Base-by-base conservation (phyloP, 768 basidiomycete genomes). In the Lentinula lateritia region DNA sequence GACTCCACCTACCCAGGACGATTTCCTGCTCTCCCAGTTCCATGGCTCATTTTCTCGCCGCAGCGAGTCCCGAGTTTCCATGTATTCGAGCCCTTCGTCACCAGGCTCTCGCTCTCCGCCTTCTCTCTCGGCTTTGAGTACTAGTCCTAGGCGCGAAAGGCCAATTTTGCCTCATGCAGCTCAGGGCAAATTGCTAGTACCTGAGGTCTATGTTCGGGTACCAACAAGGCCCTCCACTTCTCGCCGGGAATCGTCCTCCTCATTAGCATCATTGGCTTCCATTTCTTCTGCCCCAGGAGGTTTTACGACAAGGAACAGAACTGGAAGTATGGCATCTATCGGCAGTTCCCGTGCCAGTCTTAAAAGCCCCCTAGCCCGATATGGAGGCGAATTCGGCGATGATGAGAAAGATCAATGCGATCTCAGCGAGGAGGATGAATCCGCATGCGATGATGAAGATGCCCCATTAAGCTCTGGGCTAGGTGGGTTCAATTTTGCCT, bases 121-220 rank as follows among this genome's bases (percentile, higher is more conserved):
- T 18, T 71, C 74, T 50, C 75, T 75, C 2, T 63, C 74, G 50
- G 71, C 78, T 35, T 64, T 75, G 46, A 64, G 75, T 8, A 67
- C 76, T 8, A 56, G 73, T 56, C 58, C 59, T 41, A 70, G 77
- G 48, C 78, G 79, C 41, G 86, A 84, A 68, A 82, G 80, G 4
- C 76, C 80, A 5, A 71, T 90, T 3, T 68, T 90, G n/a, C 77
- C 80, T 63, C 78, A 77, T 6, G 82, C 81, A 45, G 86, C 84
- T 0, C 80, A 89, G 69, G 89, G 88, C 58, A 85, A 83, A 62
- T 78, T 90, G 10, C 76, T 89, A 3, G 80, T 83, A 10, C 82
- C 82, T 3, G 73, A 80, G 42, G 74, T 81, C 38, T 53, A 66
- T 50, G 50, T 61, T 8, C 64, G 65, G 58, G 20, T 55, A 36